phyloP scores from a whole-genome alignment of 148 eudicot genomes.

The Tetragonia tetragonoides region DNA sequence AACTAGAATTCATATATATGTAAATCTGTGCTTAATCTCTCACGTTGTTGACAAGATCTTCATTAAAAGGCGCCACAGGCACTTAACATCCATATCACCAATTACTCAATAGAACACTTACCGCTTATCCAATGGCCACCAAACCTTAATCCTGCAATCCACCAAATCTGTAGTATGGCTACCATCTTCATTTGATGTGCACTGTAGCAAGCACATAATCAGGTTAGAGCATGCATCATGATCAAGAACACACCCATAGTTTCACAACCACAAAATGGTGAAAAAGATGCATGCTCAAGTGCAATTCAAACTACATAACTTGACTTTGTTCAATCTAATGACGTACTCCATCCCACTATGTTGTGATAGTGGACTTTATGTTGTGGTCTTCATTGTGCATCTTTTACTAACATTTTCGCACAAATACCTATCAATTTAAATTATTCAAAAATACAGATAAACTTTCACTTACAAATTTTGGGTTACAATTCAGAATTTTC shows the following conservation, averaged over 20 bases:
- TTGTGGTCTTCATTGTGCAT: too few species aligned
- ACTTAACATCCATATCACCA: background rate
- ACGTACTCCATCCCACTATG: background rate
- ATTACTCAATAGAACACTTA: constrained; percentile 35
- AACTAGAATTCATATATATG: too few species aligned
- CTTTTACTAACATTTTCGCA: too few species aligned
- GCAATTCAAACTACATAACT: background rate
- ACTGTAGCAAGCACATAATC: constrained; percentile 38
- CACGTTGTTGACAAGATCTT: background rate
- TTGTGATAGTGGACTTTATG: too few species aligned
- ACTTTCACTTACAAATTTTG: too few species aligned
- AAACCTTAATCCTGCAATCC: constrained; percentile 75
- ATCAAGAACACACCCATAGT: background rate
- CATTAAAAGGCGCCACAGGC: background rate
- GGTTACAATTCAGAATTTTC: too few species aligned
- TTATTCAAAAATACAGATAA: too few species aligned
- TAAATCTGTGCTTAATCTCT: too few species aligned
- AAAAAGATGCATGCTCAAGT: background rate
- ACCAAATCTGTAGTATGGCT: constrained; percentile 64
- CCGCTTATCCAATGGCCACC: constrained; percentile 99
- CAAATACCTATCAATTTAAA: too few species aligned
- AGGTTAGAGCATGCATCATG: constrained; percentile 6
- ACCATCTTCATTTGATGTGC: constrained; percentile 57
- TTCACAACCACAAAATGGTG: background rate
- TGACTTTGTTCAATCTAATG: background rate